Evolutionary conservation across 768 basidiomycete genomes (phyloP).

Genomic region (Tylopilus plumbeoviolaceoides): DNA sequence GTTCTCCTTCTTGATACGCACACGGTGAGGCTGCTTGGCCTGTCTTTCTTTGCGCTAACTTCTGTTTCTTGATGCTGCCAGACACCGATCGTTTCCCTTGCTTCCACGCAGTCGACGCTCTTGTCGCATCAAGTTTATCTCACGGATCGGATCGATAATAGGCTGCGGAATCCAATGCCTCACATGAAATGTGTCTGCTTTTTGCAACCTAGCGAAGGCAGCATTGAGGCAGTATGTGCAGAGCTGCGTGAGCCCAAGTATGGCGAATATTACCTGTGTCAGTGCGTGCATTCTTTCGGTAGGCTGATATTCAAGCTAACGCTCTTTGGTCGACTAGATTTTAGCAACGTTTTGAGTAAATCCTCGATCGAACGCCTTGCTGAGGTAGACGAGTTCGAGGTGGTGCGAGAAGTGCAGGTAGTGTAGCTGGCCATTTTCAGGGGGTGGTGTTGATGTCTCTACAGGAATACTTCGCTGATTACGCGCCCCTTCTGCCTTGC

Average conservation of each 20-base stretch:
- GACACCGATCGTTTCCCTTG: slow-evolving; percentile 95
- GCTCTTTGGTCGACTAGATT: slow-evolving; percentile 52
- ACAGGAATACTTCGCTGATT: slow-evolving; percentile 98
- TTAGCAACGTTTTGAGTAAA: slow-evolving; percentile 92
- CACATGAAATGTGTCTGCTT: slow-evolving; percentile 99
- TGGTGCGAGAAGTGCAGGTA: slow-evolving; percentile 96
- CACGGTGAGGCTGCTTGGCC: slow-evolving; percentile 56
- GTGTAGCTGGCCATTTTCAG: slow-evolving; percentile 15
- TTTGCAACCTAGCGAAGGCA: slow-evolving; percentile 76
- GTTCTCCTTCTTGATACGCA: slow-evolving; percentile 92
- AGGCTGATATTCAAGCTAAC: slow-evolving; percentile 16
- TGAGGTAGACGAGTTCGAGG: slow-evolving; percentile 92
- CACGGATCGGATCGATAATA: slow-evolving; percentile 97
- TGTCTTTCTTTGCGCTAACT: background rate
- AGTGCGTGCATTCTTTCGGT: slow-evolving; percentile 66
- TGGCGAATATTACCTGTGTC: slow-evolving; percentile 98
- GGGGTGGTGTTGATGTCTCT: background rate
- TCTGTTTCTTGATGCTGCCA: slow-evolving; percentile 26
- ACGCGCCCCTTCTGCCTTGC: slow-evolving; percentile 78
- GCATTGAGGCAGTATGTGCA: slow-evolving; percentile 74
- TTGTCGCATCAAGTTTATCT: slow-evolving; percentile 96
- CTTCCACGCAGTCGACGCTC: slow-evolving; percentile 89
- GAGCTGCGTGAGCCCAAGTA: slow-evolving; percentile 91
- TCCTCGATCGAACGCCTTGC: slow-evolving; percentile 88
- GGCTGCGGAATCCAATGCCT: slow-evolving; percentile 82